Percentiles rank a stretch among this genome's conserved stretches.
Evolutionary conservation across 1,284 basidiomycete genomes (phyloP).

Genomic region (Bondarzewia mesenterica): DNA sequence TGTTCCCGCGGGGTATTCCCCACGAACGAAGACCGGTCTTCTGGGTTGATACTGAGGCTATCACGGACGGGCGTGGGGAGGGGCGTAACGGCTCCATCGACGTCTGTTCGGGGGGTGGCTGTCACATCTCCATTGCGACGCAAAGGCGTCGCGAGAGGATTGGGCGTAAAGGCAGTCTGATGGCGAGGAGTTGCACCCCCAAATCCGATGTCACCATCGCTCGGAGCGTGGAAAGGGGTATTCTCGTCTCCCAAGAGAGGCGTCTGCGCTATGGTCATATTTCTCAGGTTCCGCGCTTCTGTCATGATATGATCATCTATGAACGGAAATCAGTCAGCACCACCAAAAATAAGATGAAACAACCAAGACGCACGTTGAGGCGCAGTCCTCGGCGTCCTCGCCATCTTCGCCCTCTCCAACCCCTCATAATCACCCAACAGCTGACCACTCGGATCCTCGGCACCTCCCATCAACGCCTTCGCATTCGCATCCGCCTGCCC

Average conservation of each 20-base stretch:
- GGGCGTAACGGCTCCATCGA: constrained; percentile 53
- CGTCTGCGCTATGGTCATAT: constrained; percentile 88
- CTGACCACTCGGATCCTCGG: constrained; percentile 78
- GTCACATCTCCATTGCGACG: constrained; percentile 43
- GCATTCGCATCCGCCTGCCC: constrained; percentile 89
- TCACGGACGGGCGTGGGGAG: constrained; percentile 90
- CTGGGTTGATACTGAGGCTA: constrained; percentile 81
- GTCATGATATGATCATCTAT: constrained; percentile 88
- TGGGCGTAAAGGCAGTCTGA: constrained; percentile 85
- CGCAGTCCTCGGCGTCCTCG: constrained; percentile 87
- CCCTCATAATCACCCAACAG: constrained; percentile 91
- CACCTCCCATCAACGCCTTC: constrained; percentile 74
- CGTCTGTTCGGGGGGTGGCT: constrained; percentile 54
- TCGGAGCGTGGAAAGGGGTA: constrained; percentile 75
- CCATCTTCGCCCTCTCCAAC: constrained; percentile 81
- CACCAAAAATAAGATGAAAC: neutral
- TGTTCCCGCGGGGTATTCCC: constrained; percentile 74
- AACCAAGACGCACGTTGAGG: constrained; percentile 69
- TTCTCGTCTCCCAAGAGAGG: constrained; percentile 96
- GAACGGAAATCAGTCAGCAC: constrained; percentile 10
- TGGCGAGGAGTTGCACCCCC: constrained; percentile 89
- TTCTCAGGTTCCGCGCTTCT: constrained; percentile 91
- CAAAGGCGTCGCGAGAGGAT: constrained; percentile 86
- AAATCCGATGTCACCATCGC: constrained; percentile 78
- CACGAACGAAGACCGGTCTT: constrained; percentile 42